Evolutionary conservation across 2,329 filamentous ascomycete genomes (phyloP), one percentile per base, ranked within the genome.

Genomic region (Dactylellina drechsleri): DNA sequence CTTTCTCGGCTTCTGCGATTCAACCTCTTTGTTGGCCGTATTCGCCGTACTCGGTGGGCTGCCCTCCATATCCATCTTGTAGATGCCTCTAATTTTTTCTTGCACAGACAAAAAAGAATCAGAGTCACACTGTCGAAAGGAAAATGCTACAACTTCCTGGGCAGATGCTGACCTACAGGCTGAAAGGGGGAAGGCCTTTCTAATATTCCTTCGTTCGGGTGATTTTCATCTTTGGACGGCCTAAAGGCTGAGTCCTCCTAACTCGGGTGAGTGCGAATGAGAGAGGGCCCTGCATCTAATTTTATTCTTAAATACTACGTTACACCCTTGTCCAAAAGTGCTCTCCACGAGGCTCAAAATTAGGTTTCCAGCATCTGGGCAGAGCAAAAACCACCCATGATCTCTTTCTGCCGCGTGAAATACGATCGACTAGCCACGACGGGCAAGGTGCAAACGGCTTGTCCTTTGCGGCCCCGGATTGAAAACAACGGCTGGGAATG

Each of bases 261-360:
- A 18, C 20, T 66, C 54, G 54, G 62, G 53, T 57, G 62, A 58
- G 62, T 45, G 54, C 57, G 62, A 66, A 53, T 50, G 62, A 47
- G 43, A 58, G 49, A 49, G 62, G 23, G 36, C 56, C 65, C 65
- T 60, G 65, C 56, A 68, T 68, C 53, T 47, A 58, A 68, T 68
- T 68, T 68, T 26, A 59, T 43, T 49, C 61, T 58, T 45, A 54
- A 68, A 68, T 68, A 36, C 56, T 68, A 68, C 65, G 56, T 68
- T 68, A 60, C 56, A 60, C 61, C 56, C 65, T 58, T 53, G 65
- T 43, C 56, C 50, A 28, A 58, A 43, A 58, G 41, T 58, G 40
- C n/a, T 40, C 43, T n/a, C 36, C 36, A 45, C 36, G 54, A 36
- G 54, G 54, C 54, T 58, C 54, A 58, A 58, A 36, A 58, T 58